These are phyloP conservation scores for Hyaloscypha variabilis DNA, from an alignment of 495 filamentous ascomycete genomes.

Conservation along the genomic window DNA sequence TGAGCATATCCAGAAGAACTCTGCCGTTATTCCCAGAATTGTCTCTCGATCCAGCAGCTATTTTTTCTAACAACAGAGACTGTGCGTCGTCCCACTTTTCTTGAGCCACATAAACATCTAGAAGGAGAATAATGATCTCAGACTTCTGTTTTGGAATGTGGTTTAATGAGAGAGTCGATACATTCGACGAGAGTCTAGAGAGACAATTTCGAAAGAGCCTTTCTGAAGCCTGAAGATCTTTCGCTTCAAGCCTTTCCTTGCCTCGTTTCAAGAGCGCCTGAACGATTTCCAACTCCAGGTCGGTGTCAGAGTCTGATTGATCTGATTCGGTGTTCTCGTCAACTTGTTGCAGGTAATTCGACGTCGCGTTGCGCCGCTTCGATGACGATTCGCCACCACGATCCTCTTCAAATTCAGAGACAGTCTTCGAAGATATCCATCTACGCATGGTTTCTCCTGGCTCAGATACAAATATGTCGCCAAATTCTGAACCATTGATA, in stretches of 20 bases:
- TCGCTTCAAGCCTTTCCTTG: constrained; percentile 8
- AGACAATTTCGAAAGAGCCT: constrained; percentile 25
- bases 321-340: constrained; percentile 7
- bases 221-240: constrained; percentile 19
- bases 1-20: constrained; percentile 9
- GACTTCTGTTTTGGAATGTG: constrained; percentile 1
- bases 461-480: constrained; percentile 20
- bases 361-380: not conserved
- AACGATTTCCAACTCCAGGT: constrained; percentile 20
- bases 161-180: not conserved
- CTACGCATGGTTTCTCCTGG: constrained; percentile 22
- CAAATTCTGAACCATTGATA: constrained; percentile 24
- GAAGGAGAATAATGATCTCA: constrained; percentile 11
- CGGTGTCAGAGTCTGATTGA: constrained; percentile 18
- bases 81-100: constrained; percentile 24
- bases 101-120: constrained; percentile 14
- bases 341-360: constrained; percentile 1
- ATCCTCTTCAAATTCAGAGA: constrained; percentile 25
- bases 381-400: not conserved
- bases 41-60: constrained; percentile 7
- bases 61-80: constrained; percentile 18
- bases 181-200: constrained; percentile 8
- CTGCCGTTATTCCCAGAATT: not conserved
- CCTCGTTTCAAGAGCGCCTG: constrained; percentile 22
- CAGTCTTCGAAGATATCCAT: constrained; percentile 24